A percentile compares a stretch with the other conserved stretches of the same genome.
phyloP scores from a whole-genome alignment of 179 eudicot genomes.

The Gypsophila paniculata region DNA sequence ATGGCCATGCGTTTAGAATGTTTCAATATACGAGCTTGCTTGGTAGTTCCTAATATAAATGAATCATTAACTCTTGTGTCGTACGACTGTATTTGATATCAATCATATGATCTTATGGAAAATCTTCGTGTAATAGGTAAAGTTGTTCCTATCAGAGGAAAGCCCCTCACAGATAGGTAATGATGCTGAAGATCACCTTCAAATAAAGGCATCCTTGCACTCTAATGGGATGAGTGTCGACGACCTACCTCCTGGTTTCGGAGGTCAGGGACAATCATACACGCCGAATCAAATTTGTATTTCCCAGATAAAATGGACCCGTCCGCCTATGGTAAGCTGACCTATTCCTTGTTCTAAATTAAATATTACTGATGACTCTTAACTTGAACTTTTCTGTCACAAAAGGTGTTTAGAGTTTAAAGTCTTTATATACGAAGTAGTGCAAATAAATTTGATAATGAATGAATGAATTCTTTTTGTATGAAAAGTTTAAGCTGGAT shows the following conservation, averaged over 20 bases:
- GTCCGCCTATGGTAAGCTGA: slow-evolving; percentile 53
- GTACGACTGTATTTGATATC: not conserved
- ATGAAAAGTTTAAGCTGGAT: slow-evolving; percentile 39
- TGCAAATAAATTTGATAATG: slow-evolving; percentile 10
- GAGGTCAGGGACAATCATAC: slow-evolving; percentile 27
- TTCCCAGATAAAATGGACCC: slow-evolving; percentile 45
- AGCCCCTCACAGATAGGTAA: slow-evolving; percentile 30
- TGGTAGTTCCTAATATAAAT: too few relatives aligned
- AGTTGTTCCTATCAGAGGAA: slow-evolving; percentile 29
- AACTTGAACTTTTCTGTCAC: slow-evolving; percentile 5
- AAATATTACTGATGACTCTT: not conserved
- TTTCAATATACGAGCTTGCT: not conserved
- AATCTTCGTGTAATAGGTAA: slow-evolving; percentile 26
- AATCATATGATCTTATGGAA: not conserved
- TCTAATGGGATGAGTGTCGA: slow-evolving; percentile 19
- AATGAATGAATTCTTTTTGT: slow-evolving; percentile 17
- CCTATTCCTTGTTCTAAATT: not conserved
- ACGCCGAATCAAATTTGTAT: slow-evolving; percentile 21
- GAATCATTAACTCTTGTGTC: not conserved
- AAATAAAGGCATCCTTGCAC: slow-evolving; percentile 21
- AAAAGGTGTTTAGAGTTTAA: not conserved
- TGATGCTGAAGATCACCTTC: slow-evolving; percentile 25
- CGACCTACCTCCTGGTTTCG: slow-evolving; percentile 25
- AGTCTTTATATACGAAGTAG: too few relatives aligned
- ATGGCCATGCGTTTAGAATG: not conserved